Conservation (phyloP, 176 grass and related monocot genomes). For the Oryza rufipogon region DNA sequence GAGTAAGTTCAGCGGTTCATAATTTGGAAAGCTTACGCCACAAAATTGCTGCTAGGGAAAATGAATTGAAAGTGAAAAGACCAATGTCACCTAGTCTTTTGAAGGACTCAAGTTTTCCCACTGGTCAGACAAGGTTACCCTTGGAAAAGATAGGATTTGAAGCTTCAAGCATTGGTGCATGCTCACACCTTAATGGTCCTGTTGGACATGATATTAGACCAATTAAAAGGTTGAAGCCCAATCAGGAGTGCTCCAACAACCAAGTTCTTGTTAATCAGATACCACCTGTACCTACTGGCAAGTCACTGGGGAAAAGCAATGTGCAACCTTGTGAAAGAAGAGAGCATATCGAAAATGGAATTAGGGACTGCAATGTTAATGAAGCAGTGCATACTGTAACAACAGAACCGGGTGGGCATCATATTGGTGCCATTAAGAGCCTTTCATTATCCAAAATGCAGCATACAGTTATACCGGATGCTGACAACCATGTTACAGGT, state of each 20-base stretch:
- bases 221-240: slow-evolving; percentile 63
- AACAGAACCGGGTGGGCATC: slow-evolving; percentile 30
- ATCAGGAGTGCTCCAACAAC: slow-evolving; percentile 36
- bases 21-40: slow-evolving; percentile 78
- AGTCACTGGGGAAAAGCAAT: slow-evolving; percentile 42
- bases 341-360: slow-evolving; percentile 46
- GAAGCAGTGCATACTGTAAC: slow-evolving; percentile 33
- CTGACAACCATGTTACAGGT: slow-evolving; percentile 26
- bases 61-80: slow-evolving; percentile 77
- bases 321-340: slow-evolving; percentile 48
- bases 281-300: slow-evolving; percentile 43
- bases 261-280: slow-evolving; percentile 44
- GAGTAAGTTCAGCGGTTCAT: slow-evolving; percentile 52
- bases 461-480: slow-evolving; percentile 34
- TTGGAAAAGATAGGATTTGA: slow-evolving; percentile 47
- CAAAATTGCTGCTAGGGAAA: slow-evolving; percentile 85
- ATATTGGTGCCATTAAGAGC: slow-evolving; percentile 37
- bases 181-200: slow-evolving; percentile 35
- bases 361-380: slow-evolving; percentile 32
- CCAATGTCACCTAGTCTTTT: slow-evolving; percentile 32
- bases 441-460: slow-evolving; percentile 29
- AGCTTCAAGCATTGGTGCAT: slow-evolving; percentile 41
- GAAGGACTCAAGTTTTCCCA: slow-evolving; percentile 29
- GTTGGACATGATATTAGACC: slow-evolving; percentile 43
- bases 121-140: slow-evolving; percentile 40